Evolutionary conservation across 192 early-diverging fungal species (phyloP).

Genomic region (Entomortierella parvispora): DNA sequence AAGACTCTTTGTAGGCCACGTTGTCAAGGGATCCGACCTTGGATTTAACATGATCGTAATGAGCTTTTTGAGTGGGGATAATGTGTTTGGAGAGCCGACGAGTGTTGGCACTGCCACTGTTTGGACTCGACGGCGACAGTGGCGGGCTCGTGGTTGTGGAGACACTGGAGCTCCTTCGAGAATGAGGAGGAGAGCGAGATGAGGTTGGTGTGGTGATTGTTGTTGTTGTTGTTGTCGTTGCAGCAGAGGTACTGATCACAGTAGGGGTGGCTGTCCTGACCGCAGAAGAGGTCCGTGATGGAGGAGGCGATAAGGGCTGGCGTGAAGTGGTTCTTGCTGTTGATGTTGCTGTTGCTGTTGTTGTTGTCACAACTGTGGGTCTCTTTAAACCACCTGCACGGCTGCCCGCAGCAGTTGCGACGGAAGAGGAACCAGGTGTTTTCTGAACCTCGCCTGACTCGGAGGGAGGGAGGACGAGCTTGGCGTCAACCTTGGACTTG

Average conservation of each 20-base stretch:
- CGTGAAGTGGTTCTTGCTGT: too few relatives aligned
- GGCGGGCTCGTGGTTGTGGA: slow-evolving; percentile 9
- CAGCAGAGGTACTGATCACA: background rate
- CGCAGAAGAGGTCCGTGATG: too few relatives aligned
- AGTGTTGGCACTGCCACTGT: background rate
- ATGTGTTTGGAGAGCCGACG: slow-evolving; percentile 46
- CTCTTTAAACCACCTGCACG: too few relatives aligned
- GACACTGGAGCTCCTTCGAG: slow-evolving; percentile 18
- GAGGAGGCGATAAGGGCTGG: too few relatives aligned
- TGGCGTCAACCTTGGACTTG: slow-evolving; percentile 45
- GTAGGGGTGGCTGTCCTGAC: background rate
- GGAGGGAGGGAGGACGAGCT: slow-evolving; percentile 6
- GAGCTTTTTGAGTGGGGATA: slow-evolving; percentile 35
- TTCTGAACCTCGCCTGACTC: background rate
- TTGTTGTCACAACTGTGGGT: too few relatives aligned
- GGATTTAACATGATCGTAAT: slow-evolving; percentile 36
- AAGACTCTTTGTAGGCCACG: slow-evolving; percentile 16
- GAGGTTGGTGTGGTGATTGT: slow-evolving; percentile 4
- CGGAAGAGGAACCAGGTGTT: background rate
- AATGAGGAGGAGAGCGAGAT: background rate
- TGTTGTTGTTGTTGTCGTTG: background rate
- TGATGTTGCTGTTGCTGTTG: too few relatives aligned
- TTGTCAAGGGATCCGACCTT: slow-evolving; percentile 59
- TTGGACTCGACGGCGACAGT: slow-evolving; percentile 11
- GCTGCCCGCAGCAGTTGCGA: background rate